Evolutionary conservation across 164 flowering plant species (phyloP), one percentile per base, ranked within the genome.

Genomic region (Pachysandra terminalis): DNA sequence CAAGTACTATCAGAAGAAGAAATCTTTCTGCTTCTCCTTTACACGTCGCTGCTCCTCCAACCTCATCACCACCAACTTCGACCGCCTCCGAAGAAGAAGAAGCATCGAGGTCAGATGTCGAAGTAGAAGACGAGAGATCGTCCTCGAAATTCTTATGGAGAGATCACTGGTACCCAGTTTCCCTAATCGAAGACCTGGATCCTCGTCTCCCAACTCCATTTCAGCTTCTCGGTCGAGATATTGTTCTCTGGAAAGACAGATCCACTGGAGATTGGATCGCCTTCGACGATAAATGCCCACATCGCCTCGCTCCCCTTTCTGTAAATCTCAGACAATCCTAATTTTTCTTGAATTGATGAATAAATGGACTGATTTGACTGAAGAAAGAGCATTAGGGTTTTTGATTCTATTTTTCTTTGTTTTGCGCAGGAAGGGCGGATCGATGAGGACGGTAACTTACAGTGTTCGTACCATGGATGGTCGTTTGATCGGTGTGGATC

Each of bases 121-220:
- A 77, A 15, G 72, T 59, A 21, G 74, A 71, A 5, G 78, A 77
- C 14, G 90, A 76, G 51, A 71, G 67, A 23, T 59, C 74, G 17
- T 75, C 79, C 0, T 59, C 82, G 1, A 87, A 83, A 57, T 95
- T 95, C 64, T 74, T 82, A 3, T 95, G 97, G 98, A 83, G 91
- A 68, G 97, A 92, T 74, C 91, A 95, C 55, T 94, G 98, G 98
- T 94, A 94, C 76, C 98, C 97, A 0, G 95, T 94, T 68, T 91
- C 98, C 8, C 76, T 94, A 28, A 66, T 94, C 35, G 98, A 94
- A 74, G 98, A 94, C 62, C 81, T 95, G 61, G 96, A 95, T 67
- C 85, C 90, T 23, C 2, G 26, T 9, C 54, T 76, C 51, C 94
- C 98, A 3, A 90, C 96, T 17, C 94, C 95, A 4, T 91, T 94